A percentile compares a stretch with the other conserved stretches of the same genome.
These are phyloP conservation scores for Fomitiporia mediterranea DNA, from an alignment of 1,284 basidiomycete species.

Conservation along the genomic window DNA sequence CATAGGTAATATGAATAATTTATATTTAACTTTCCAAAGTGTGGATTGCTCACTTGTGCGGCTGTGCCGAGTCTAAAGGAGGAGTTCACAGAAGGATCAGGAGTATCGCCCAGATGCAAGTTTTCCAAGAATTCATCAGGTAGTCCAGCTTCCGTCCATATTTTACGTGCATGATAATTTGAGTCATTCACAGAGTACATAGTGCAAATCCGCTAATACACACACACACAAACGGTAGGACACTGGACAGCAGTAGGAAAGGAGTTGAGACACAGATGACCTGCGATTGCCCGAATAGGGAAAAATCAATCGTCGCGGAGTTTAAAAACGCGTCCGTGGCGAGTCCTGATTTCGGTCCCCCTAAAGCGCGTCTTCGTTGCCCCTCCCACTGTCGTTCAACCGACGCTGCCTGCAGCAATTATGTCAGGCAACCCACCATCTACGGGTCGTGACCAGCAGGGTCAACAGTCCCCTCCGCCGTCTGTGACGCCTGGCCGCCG, in stretches of 20 bases:
- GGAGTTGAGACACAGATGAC: neutral
- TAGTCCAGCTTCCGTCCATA: conserved; percentile 39
- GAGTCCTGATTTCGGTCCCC: neutral
- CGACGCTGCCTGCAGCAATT: neutral
- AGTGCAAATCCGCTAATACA: too few species aligned
- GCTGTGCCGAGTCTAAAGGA: conserved; percentile 46
- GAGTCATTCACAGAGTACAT: neutral
- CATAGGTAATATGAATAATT: too few species aligned
- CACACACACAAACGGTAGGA: too few species aligned
- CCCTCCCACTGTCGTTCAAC: neutral
- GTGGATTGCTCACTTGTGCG: conserved; percentile 36
- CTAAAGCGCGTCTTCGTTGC: neutral
- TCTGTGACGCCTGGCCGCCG: conserved; percentile 4
- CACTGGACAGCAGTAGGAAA: neutral
- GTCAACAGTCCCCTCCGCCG: conserved; percentile 6
- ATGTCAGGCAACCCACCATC: conserved; percentile 15
- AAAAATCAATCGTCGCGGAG: neutral
- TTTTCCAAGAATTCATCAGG: conserved; percentile 33
- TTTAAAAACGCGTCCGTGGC: neutral
- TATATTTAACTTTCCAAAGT: neutral
- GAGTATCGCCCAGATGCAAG: conserved; percentile 34
- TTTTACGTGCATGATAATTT: neutral
- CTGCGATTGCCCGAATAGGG: neutral
- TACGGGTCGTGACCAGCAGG: conserved; percentile 1
- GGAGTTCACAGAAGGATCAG: conserved; percentile 43